These are phyloP conservation scores for Fusarium denticulatum DNA, from an alignment of 2,329 filamentous ascomycete genomes.

Conservation along the genomic window DNA sequence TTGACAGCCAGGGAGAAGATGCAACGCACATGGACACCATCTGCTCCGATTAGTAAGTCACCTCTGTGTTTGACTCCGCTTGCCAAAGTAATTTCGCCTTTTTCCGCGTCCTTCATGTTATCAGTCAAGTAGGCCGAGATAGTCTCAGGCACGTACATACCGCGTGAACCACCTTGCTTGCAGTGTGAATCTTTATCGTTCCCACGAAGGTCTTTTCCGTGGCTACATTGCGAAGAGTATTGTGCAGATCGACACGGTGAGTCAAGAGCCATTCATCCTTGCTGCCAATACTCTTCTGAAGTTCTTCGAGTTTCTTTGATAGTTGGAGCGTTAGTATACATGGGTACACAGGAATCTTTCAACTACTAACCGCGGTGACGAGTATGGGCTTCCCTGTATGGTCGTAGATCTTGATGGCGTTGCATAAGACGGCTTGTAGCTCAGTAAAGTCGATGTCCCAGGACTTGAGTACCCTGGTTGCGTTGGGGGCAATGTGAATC, in stretches of 20 bases:
- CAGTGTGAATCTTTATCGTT: not conserved
- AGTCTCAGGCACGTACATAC: not conserved
- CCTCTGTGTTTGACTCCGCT: not conserved
- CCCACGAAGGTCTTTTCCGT: not conserved
- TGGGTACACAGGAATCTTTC: accelerated
- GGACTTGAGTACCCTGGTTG: not conserved
- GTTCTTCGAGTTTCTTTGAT: not conserved
- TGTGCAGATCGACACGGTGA: conserved; percentile 5
- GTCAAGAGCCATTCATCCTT: conserved; percentile 3
- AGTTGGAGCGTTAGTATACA: not conserved
- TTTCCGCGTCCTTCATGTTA: not conserved
- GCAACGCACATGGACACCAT: not conserved
- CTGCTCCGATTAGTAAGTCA: not conserved
- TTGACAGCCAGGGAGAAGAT: too few relatives aligned
- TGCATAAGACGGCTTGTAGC: conserved; percentile 5
- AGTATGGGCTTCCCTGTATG: not conserved
- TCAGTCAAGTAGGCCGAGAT: not conserved
- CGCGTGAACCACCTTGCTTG: not conserved
- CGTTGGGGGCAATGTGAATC: conserved; percentile 10
- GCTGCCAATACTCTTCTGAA: not conserved
- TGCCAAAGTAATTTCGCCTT: not conserved
- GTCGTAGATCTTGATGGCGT: conserved; percentile 7
- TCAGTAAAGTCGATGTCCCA: conserved; percentile 3
- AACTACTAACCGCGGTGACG: not conserved
- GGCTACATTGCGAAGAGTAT: not conserved